phyloP scores from a whole-genome alignment of 192 early-diverging fungal genomes.

The Backusella tuberculispora region DNA sequence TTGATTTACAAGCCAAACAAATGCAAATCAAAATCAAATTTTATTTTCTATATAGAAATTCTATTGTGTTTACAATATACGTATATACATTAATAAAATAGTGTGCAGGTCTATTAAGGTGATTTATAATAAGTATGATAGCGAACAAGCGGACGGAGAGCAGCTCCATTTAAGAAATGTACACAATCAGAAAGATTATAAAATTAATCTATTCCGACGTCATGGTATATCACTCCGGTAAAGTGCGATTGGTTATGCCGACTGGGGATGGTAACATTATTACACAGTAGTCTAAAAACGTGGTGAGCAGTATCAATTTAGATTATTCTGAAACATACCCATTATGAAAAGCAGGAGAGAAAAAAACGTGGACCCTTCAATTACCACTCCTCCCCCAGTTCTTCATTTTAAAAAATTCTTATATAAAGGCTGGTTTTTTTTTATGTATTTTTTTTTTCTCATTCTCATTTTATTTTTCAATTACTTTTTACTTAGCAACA shows the following conservation, averaged over 20 bases:
- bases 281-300: background rate
- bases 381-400: slow-evolving; percentile 4
- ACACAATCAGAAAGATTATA: background rate
- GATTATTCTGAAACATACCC: slow-evolving; percentile 10
- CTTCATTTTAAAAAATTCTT: background rate
- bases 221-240: slow-evolving; percentile 7
- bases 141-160: slow-evolving; percentile 11
- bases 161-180: background rate
- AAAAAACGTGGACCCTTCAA: slow-evolving; percentile 16
- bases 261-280: slow-evolving; percentile 2
- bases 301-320: background rate
- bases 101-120: background rate
- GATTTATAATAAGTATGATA: background rate
- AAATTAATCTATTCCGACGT: slow-evolving; percentile 15
- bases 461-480: slow-evolving; percentile 11
- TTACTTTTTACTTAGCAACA: background rate
- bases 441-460: background rate
- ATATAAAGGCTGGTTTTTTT: background rate
- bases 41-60: background rate
- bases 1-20: no score
- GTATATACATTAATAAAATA: background rate
- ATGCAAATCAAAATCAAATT: slow-evolving; percentile 8
- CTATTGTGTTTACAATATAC: background rate
- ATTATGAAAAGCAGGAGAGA: slow-evolving; percentile 4
- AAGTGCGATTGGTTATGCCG: slow-evolving; percentile 1